These are phyloP conservation scores for Paecilomyces fulvus DNA, from an alignment of 2,329 filamentous ascomycete species.

Conservation along the genomic window DNA sequence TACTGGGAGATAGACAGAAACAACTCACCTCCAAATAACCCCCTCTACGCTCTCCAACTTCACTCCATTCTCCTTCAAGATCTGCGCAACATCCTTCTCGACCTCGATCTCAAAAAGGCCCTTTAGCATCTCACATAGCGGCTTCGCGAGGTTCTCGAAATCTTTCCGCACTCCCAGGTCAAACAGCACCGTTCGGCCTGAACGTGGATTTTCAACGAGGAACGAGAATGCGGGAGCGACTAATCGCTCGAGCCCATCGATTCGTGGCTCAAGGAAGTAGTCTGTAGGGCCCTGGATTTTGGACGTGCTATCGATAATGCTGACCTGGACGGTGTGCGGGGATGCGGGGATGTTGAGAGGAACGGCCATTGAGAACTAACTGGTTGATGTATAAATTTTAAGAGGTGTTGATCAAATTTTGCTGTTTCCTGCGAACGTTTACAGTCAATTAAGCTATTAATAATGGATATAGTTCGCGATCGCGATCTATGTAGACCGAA, in stretches of 20 bases:
- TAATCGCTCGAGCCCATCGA: not conserved
- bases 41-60: constrained; percentile 4
- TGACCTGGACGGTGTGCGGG: constrained; percentile 19
- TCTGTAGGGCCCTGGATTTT: constrained; percentile 13
- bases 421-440: not conserved
- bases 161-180: constrained; percentile 25
- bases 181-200: constrained; percentile 23
- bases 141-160: constrained; percentile 5
- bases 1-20: not conserved
- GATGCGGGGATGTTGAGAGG: constrained; percentile 21
- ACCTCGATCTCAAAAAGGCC: constrained; percentile 1
- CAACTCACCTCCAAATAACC: constrained; percentile 8
- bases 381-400: not conserved
- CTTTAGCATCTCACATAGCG: constrained; percentile 1
- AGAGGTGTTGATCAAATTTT: not conserved
- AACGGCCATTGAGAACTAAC: not conserved
- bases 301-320: constrained; percentile 24
- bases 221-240: constrained; percentile 21
- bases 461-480: not conserved
- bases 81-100: constrained; percentile 10
- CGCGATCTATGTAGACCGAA: not conserved
- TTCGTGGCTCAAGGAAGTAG: constrained; percentile 10
- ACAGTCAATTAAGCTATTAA: not conserved
- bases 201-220: constrained; percentile 37
- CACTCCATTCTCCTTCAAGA: constrained; percentile 10